Evolutionary conservation across 2,329 filamentous ascomycete genomes (phyloP).

Genomic region (Botrytis fabae): DNA sequence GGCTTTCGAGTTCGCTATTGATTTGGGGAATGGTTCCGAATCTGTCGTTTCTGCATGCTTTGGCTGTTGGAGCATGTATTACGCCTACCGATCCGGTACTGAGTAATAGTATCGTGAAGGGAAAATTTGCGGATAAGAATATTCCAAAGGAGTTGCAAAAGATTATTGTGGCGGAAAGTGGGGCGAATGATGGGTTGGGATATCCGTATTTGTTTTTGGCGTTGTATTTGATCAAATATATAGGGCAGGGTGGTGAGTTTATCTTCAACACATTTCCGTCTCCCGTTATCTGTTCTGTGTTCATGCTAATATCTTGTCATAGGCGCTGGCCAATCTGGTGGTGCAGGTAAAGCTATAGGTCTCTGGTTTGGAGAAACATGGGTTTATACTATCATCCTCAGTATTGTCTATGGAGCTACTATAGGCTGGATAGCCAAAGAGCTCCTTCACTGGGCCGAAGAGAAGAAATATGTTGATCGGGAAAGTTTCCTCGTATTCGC

Average conservation of each 20-base stretch:
- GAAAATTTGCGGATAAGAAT: constrained; percentile 89
- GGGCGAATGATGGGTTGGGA: constrained; percentile 81
- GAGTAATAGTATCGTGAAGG: constrained; percentile 88
- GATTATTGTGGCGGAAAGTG: constrained; percentile 77
- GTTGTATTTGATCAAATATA: constrained; percentile 79
- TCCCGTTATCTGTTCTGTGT: background rate
- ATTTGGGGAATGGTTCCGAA: constrained; percentile 75
- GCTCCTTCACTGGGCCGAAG: constrained; percentile 80
- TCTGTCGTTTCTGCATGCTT: constrained; percentile 72
- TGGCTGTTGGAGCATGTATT: constrained; percentile 82
- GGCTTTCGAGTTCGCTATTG: constrained; percentile 76
- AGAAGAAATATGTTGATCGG: constrained; percentile 63
- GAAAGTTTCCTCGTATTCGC: constrained; percentile 54
- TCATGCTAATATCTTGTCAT: background rate
- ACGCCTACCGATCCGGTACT: constrained; percentile 88
- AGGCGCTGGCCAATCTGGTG: constrained; percentile 51
- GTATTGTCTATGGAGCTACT: constrained; percentile 71
- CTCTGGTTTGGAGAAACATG: constrained; percentile 85
- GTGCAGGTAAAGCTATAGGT: constrained; percentile 65
- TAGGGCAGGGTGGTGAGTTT: constrained; percentile 54
- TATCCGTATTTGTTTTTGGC: constrained; percentile 88
- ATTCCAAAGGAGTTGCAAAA: constrained; percentile 79
- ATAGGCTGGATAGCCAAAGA: constrained; percentile 83
- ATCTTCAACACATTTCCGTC: constrained; percentile 35
- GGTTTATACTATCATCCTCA: constrained; percentile 79